Evolutionary conservation across 805 yeast species (phyloP).

Genomic region (Saccharomycopsis microspora): DNA sequence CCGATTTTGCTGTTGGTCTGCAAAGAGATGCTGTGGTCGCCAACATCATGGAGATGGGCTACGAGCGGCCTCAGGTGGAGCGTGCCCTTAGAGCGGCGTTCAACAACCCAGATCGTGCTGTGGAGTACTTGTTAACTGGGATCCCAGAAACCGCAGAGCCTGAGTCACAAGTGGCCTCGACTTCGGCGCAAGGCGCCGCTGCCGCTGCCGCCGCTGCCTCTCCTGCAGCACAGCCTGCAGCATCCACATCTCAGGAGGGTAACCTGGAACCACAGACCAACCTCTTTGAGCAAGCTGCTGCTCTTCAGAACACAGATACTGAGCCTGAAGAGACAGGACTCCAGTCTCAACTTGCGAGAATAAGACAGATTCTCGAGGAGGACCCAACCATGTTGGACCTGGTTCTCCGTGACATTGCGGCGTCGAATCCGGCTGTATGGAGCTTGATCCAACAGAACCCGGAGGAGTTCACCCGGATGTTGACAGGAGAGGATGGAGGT

Average conservation of each 20-base stretch:
- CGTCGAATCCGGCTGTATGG: conserved; percentile 76
- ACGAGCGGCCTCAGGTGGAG: conserved; percentile 77
- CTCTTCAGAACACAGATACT: conserved; percentile 29
- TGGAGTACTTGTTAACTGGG: conserved; percentile 85
- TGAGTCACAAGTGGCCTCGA: conserved; percentile 18
- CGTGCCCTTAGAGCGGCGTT: conserved; percentile 89
- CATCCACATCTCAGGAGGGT: conserved; percentile 19
- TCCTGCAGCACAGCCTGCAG: conserved; percentile 18
- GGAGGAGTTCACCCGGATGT: conserved; percentile 72
- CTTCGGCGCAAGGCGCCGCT: conserved; percentile 18
- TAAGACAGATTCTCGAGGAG: conserved; percentile 69
- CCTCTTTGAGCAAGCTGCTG: conserved; percentile 34
- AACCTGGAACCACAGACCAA: conserved; percentile 22
- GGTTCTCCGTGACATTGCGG: conserved; percentile 69
- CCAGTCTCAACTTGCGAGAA: conserved; percentile 33
- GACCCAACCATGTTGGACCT: conserved; percentile 86
- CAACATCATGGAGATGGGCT: conserved; percentile 94
- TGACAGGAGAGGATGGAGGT: conserved; percentile 32
- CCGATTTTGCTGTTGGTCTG: conserved; percentile 62
- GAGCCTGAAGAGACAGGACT: conserved; percentile 21
- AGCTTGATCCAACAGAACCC: conserved; percentile 73
- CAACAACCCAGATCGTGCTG: conserved; percentile 97
- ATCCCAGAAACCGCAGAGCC: conserved; percentile 51
- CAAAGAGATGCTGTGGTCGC: conserved; percentile 69
- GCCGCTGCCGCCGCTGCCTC: conserved; percentile 13